phyloP scores from a whole-genome alignment of 306 rosid species.

The Betula pendula region DNA sequence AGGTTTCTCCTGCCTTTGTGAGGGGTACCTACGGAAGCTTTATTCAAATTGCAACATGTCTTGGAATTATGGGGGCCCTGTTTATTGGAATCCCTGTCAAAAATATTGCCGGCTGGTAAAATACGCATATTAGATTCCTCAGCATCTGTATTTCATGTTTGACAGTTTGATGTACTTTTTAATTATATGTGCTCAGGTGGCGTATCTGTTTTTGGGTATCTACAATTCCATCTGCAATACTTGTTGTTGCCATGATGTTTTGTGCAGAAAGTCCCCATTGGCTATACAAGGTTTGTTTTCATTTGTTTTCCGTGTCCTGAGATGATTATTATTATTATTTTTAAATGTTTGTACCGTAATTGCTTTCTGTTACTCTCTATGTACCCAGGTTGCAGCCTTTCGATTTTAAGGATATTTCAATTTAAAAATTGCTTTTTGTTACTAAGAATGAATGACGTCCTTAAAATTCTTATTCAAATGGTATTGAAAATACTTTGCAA shows the following conservation, averaged over 20 bases:
- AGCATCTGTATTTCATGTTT: constrained; percentile 18
- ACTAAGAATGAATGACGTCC: background rate
- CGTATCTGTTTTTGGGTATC: constrained; percentile 93
- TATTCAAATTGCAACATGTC: constrained; percentile 92
- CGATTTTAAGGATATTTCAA: too few relatives aligned
- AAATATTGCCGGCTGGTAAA: constrained; percentile 82
- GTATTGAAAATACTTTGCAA: background rate
- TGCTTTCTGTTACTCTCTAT: too few relatives aligned
- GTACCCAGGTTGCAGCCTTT: too few relatives aligned
- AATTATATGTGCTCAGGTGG: constrained; percentile 70
- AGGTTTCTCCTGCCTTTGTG: constrained; percentile 93
- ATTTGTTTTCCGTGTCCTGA: constrained; percentile 15
- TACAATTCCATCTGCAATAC: constrained; percentile 75
- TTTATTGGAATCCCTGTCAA: constrained; percentile 91
- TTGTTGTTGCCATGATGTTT: constrained; percentile 69
- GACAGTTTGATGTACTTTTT: constrained; percentile 25
- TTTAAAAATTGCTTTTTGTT: background rate
- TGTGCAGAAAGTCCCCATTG: constrained; percentile 97
- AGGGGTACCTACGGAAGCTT: constrained; percentile 95
- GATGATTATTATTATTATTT: constrained; percentile 18
- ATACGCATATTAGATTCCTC: constrained; percentile 17
- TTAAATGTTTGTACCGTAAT: constrained; percentile 3
- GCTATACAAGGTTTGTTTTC: constrained; percentile 71
- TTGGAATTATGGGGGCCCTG: constrained; percentile 86
- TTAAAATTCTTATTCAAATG: background rate